Evolutionary conservation across 805 yeast genomes (phyloP).

Genomic region (Candida pseudoglaebosa): DNA sequence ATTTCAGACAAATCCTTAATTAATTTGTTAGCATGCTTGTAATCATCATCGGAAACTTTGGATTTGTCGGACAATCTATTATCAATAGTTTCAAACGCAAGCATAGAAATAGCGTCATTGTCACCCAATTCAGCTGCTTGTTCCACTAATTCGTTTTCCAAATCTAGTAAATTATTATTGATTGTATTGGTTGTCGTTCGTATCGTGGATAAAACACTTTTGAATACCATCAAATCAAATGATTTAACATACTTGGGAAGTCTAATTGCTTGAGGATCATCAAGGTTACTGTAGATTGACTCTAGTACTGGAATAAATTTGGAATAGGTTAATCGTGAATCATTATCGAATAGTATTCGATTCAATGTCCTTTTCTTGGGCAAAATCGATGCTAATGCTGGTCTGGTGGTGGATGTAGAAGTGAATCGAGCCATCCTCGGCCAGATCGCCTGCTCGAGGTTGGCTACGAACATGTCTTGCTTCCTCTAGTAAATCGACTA

Average conservation of each 20-base stretch:
- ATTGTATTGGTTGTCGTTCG: constrained; percentile 58
- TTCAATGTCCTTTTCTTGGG: constrained; percentile 59
- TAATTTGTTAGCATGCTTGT: constrained; percentile 56
- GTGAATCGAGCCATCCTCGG: constrained; percentile 5
- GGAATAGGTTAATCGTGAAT: constrained; percentile 50
- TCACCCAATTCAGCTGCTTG: constrained; percentile 81
- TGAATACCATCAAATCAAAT: constrained; percentile 62
- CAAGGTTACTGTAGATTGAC: constrained; percentile 46
- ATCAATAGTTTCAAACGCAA: constrained; percentile 62
- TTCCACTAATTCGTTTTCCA: constrained; percentile 75
- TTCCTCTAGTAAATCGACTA: no score
- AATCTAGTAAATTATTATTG: constrained; percentile 50
- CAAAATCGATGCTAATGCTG: constrained; percentile 31
- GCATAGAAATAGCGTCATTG: constrained; percentile 70
- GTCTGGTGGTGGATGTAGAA: constrained; percentile 15
- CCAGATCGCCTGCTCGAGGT: no score
- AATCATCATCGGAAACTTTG: constrained; percentile 45
- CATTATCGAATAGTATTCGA: constrained; percentile 61
- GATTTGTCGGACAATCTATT: constrained; percentile 21
- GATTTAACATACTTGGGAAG: constrained; percentile 50
- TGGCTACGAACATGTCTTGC: no score
- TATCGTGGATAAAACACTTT: constrained; percentile 59
- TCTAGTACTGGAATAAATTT: constrained; percentile 54
- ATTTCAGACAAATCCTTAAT: constrained; percentile 52
- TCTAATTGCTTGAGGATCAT: constrained; percentile 29